Base-by-base conservation (phyloP, 768 basidiomycete species). In the Rhodotorula taiwanensis region DNA sequence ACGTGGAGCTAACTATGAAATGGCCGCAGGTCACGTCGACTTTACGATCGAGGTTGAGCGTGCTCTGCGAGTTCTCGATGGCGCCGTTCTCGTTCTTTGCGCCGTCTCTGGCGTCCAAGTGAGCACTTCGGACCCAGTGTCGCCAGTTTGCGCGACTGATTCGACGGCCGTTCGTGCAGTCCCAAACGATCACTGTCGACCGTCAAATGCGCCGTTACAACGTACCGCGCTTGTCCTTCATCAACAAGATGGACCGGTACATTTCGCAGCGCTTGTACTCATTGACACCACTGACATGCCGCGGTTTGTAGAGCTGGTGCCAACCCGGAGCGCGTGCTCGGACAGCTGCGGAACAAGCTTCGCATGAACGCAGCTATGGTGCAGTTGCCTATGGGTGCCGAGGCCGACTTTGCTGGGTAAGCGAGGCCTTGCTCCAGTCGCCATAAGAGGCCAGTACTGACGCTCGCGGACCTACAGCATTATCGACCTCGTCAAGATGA, bases 21-120 rank as follows among this genome's bases (percentile, higher is more conserved):
- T n/a, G n/a, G n/a, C n/a, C n/a, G n/a, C n/a, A 91, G 92, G 93
- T 71, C 95, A 99, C 80, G 95, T 99, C 67, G 95, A 99, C 76
- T 99, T 99, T 74, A 99, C 95, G 4, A 98, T 99, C 70, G 95
- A 99, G 76, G 95, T 99, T 13, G 95, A 99, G 76, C 84, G 95
- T 21, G 95, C 95, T 30, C 79, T 99, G 53, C 84, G 95, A 54
- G 95, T 98, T 13, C 79, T 99, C 66, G 95, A 99, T 75, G 95
- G 95, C 66, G 95, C 95, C 55, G 86, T 98, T 51, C 76, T 99
- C 73, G 95, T 99, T 34, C 80, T 99, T 28, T 98, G 95, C 77
- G 92, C 95, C 27, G 95, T 99, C 48, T 87, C 91, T 57, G 95
- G 95, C 67, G 95, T 99, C 21, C 90, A 93, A 79, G 87, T 86